Percentiles rank a stretch among this genome's conserved stretches.
Conservation (phyloP, 352 stramenopile genomes). For the Pythium plurisporium region DNA sequence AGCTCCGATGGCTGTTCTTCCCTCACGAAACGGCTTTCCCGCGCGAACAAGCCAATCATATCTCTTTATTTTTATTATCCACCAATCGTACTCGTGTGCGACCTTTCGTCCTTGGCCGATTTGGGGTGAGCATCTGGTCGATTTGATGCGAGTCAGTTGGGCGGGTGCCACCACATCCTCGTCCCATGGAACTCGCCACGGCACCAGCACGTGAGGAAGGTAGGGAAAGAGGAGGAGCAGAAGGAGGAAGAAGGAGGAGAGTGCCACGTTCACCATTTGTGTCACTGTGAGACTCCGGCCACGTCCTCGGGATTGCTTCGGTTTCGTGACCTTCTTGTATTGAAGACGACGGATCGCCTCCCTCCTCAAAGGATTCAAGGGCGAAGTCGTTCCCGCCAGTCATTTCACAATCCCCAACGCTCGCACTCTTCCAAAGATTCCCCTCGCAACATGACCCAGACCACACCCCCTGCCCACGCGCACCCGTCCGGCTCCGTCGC, state of each 20-base stretch:
- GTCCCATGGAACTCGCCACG: not conserved
- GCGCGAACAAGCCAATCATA: slow-evolving; percentile 9
- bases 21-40: slow-evolving; percentile 9
- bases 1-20: no score
- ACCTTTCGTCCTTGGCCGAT: slow-evolving; percentile 17
- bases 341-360: no score
- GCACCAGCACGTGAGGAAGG: not conserved
- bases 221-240: not conserved
- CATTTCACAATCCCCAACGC: not conserved
- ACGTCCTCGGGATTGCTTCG: no score
- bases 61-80: slow-evolving; percentile 6
- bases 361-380: no score
- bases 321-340: no score
- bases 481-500: slow-evolving; percentile 7
- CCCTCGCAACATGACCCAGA: slow-evolving; percentile 8
- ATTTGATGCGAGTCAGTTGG: slow-evolving; percentile 13
- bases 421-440: not conserved
- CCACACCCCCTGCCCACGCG: not conserved
- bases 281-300: no score
- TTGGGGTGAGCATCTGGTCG: slow-evolving; percentile 17
- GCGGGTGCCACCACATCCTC: not conserved
- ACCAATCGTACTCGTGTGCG: slow-evolving; percentile 11
- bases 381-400: not conserved
- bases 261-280: no score
- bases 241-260: not conserved